Evolutionary conservation across 768 basidiomycete genomes (phyloP).

Genomic region (Mycena vulgaris): DNA sequence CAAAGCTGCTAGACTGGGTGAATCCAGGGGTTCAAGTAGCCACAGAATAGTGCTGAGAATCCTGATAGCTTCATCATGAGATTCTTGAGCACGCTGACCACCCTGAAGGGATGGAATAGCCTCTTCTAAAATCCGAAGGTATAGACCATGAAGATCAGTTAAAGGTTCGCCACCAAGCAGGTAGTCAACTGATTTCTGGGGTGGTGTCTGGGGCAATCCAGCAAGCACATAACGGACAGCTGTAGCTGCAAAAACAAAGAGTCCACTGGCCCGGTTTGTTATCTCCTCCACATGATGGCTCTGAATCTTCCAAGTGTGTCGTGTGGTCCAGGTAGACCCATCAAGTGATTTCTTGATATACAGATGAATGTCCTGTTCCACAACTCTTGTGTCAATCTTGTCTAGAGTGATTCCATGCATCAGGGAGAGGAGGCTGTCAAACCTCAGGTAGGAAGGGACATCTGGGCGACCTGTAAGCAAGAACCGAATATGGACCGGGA

Average conservation of each 20-base stretch:
- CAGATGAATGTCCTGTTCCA: background rate
- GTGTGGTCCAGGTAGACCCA: background rate
- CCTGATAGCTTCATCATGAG: background rate
- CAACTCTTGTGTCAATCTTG: background rate
- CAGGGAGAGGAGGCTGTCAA: background rate
- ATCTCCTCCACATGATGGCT: background rate
- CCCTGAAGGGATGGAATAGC: background rate
- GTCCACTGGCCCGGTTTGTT: background rate
- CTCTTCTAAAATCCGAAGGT: background rate
- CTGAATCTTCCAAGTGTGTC: background rate
- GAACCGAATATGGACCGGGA: background rate
- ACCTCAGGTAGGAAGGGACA: background rate
- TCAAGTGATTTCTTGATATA: background rate
- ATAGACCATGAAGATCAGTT: background rate
- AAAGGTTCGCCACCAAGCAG: background rate
- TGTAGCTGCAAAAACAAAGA: background rate
- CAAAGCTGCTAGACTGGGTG: background rate
- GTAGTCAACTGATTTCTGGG: background rate
- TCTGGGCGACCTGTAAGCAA: background rate
- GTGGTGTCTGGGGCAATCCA: background rate
- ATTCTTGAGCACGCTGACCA: background rate
- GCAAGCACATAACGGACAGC: background rate
- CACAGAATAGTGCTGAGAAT: background rate
- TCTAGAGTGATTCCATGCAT: background rate
- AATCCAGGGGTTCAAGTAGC: background rate